These are phyloP conservation scores for Strobilomyces echinocephalus DNA, from an alignment of 768 basidiomycete genomes.

Conservation along the genomic window DNA sequence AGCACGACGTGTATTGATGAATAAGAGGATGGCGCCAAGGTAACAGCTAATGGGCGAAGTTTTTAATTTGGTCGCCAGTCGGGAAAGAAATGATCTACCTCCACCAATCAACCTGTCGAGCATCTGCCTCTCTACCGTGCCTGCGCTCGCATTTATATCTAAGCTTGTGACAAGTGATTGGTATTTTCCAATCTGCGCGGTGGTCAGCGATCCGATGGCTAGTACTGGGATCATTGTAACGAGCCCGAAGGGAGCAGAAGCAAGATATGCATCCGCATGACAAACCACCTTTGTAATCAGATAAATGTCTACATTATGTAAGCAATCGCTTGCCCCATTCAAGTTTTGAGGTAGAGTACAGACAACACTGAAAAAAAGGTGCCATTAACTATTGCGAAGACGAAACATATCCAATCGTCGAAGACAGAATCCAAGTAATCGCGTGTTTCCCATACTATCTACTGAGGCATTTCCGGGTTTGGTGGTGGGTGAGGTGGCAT, in stretches of 20 bases:
- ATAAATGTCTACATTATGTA: constrained; percentile 18
- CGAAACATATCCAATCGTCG: constrained; percentile 2
- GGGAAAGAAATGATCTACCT: constrained; percentile 41
- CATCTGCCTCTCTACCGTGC: constrained; percentile 71
- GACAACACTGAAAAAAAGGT: not conserved
- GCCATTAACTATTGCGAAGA: not conserved
- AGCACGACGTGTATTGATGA: constrained; percentile 67
- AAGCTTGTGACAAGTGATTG: constrained; percentile 63
- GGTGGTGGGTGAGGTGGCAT: constrained; percentile 35
- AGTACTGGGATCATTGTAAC: constrained; percentile 53
- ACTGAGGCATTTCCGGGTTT: constrained; percentile 32
- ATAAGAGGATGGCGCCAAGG: constrained; percentile 50
- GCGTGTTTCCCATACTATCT: not conserved
- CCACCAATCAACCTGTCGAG: constrained; percentile 77
- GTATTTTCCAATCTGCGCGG: constrained; percentile 77
- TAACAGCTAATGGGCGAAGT: constrained; percentile 43
- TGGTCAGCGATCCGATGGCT: constrained; percentile 72
- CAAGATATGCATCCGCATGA: not conserved
- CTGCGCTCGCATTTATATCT: constrained; percentile 35
- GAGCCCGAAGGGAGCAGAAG: not conserved
- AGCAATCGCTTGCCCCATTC: not conserved
- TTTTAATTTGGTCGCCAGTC: constrained; percentile 4
- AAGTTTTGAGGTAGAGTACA: constrained; percentile 2
- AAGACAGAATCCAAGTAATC: not conserved
- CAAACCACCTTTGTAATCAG: not conserved